Conservation (phyloP, 163 green algal genomes). For the Scenedesmus sp. region DNA sequence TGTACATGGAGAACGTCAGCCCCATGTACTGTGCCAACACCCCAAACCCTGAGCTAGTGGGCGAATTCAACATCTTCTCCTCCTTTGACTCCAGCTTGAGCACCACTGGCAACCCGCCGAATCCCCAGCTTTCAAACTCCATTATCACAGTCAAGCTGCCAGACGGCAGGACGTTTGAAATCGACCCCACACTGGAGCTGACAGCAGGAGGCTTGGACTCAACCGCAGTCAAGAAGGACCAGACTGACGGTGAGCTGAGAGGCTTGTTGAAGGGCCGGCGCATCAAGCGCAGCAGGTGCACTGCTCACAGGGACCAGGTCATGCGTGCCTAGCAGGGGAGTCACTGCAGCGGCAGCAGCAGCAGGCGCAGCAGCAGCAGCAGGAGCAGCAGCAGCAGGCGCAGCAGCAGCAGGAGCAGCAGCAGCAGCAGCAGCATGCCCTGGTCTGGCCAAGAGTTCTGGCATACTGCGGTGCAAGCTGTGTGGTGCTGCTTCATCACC, state of each 20-base stretch:
- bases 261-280: too few species aligned
- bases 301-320: too few species aligned
- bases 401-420: too few species aligned
- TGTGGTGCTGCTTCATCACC: too few species aligned
- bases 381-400: too few species aligned
- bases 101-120: background rate
- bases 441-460: too few species aligned
- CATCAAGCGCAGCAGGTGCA: too few species aligned
- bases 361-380: too few species aligned
- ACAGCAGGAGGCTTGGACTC: background rate
- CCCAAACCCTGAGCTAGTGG: background rate
- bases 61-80: background rate
- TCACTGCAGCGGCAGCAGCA: too few species aligned
- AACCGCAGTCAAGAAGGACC: background rate
- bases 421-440: too few species aligned
- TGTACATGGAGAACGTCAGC: background rate
- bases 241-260: background rate
- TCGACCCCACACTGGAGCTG: background rate
- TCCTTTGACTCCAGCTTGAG: background rate
- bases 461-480: too few species aligned
- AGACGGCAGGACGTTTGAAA: background rate
- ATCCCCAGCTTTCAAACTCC: background rate
- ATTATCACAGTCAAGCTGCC: background rate
- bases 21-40: background rate
- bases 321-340: too few species aligned